These are phyloP conservation scores for Ogataea neopini DNA, from an alignment of 805 yeast species.

Conservation along the genomic window DNA sequence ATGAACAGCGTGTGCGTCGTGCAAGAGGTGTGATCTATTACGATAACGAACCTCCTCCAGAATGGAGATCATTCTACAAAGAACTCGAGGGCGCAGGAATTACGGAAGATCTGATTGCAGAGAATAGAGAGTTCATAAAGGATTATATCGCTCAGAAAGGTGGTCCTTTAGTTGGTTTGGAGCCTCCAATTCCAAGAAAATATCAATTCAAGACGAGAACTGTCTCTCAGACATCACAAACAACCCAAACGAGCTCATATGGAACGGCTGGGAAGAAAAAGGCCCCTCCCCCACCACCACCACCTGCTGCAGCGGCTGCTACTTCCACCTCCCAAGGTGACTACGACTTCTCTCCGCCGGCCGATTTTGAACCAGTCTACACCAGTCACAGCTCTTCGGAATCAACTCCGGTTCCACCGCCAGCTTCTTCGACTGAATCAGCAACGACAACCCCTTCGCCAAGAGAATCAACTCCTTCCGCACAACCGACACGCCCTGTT, in stretches of 20 bases:
- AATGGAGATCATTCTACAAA: slow-evolving; percentile 74
- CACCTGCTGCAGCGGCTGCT: slow-evolving; percentile 14
- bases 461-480: slow-evolving; percentile 5
- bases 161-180: slow-evolving; percentile 78
- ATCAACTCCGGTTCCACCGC: neutral
- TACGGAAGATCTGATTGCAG: slow-evolving; percentile 85
- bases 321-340: slow-evolving; percentile 2
- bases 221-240: slow-evolving; percentile 9
- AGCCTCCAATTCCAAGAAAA: slow-evolving; percentile 79
- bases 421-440: neutral
- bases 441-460: neutral
- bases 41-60: slow-evolving; percentile 79
- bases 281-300: slow-evolving; percentile 44
- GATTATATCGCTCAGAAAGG: slow-evolving; percentile 73
- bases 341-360: slow-evolving; percentile 15
- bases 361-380: slow-evolving; percentile 7
- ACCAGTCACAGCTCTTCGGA: slow-evolving; percentile 1
- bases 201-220: slow-evolving; percentile 35
- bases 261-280: slow-evolving; percentile 27
- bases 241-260: slow-evolving; percentile 9
- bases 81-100: slow-evolving; percentile 80
- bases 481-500: slow-evolving; percentile 25
- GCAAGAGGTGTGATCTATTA: slow-evolving; percentile 65
- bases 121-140: slow-evolving; percentile 78
- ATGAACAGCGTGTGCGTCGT: slow-evolving; percentile 57